These are phyloP conservation scores for Piper betle DNA, from an alignment of 164 flowering plant genomes.

Conservation along the genomic window DNA sequence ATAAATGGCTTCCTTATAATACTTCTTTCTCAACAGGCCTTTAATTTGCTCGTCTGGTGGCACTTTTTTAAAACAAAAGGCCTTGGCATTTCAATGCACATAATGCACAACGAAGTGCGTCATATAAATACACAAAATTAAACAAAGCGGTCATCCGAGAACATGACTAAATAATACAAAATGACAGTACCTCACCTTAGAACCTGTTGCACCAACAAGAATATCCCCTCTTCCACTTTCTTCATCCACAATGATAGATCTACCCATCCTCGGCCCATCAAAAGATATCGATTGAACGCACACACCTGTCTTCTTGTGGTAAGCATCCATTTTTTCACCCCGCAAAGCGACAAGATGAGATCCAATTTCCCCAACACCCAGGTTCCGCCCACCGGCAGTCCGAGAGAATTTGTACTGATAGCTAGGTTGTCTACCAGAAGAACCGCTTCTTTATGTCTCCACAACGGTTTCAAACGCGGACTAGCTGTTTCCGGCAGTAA, in stretches of 20 bases:
- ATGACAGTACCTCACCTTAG: conserved; percentile 33
- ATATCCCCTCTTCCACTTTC: conserved; percentile 37
- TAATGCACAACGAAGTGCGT: background rate
- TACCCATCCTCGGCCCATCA: conserved; percentile 39
- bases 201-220: conserved; percentile 46
- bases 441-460: conserved; percentile 46
- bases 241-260: conserved; percentile 41
- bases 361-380: conserved; percentile 55
- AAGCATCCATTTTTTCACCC: conserved; percentile 65
- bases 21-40: conserved; percentile 74
- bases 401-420: conserved; percentile 46
- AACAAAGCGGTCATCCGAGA: background rate
- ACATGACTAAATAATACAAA: background rate
- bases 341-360: conserved; percentile 38
- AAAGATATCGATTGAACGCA: conserved; percentile 45
- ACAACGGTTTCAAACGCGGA: conserved; percentile 48
- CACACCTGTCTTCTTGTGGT: conserved; percentile 57
- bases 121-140: background rate
- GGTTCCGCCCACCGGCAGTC: conserved; percentile 89
- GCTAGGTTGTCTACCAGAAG: conserved; percentile 91
- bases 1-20: conserved; percentile 67
- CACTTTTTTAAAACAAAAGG: conserved; percentile 55
- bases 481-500: conserved; percentile 57
- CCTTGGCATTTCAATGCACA: conserved; percentile 22
- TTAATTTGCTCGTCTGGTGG: conserved; percentile 86